Evolutionary conservation across 2,329 filamentous ascomycete species (phyloP).

Genomic region (Hymenoscyphus repandus): DNA sequence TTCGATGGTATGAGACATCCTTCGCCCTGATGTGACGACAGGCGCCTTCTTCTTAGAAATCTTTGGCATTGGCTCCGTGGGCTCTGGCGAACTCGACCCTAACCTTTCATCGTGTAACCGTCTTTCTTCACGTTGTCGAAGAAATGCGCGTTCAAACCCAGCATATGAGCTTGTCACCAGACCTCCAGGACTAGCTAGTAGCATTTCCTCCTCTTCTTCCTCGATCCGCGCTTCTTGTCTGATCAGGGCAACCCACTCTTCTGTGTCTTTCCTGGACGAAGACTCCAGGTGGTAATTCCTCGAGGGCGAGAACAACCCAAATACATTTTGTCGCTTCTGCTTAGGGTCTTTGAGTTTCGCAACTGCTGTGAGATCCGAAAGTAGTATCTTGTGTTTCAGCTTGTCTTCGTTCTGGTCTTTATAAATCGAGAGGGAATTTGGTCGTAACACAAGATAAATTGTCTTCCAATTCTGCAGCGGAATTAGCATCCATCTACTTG

Average conservation of each 20-base stretch:
- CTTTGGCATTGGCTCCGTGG: slow-evolving; percentile 34
- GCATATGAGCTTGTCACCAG: slow-evolving; percentile 22
- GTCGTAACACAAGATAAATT: slow-evolving; percentile 82
- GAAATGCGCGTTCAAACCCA: slow-evolving; percentile 27
- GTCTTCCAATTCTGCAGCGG: slow-evolving; percentile 74
- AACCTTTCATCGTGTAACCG: slow-evolving; percentile 29
- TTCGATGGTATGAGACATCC: slow-evolving; percentile 57
- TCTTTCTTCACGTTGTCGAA: slow-evolving; percentile 20
- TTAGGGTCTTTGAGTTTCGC: slow-evolving; percentile 85
- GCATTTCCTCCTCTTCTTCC: slow-evolving; percentile 81
- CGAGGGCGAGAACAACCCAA: slow-evolving; percentile 86
- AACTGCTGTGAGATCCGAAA: slow-evolving; percentile 87
- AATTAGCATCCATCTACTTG: slow-evolving; percentile 3
- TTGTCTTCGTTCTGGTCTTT: slow-evolving; percentile 87
- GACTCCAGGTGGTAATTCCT: slow-evolving; percentile 91
- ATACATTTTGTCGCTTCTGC: slow-evolving; percentile 78
- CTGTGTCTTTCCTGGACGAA: slow-evolving; percentile 64
- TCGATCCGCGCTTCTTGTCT: slow-evolving; percentile 76
- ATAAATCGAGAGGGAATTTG: slow-evolving; percentile 87
- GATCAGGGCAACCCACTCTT: slow-evolving; percentile 82
- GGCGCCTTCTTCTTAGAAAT: slow-evolving; percentile 22
- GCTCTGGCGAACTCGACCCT: slow-evolving; percentile 56
- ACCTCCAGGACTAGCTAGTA: slow-evolving; percentile 61
- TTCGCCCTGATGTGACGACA: slow-evolving; percentile 31
- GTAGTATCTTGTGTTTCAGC: slow-evolving; percentile 78